Base-by-base conservation (phyloP, 345 rosid species). In the Populus davidiana region DNA sequence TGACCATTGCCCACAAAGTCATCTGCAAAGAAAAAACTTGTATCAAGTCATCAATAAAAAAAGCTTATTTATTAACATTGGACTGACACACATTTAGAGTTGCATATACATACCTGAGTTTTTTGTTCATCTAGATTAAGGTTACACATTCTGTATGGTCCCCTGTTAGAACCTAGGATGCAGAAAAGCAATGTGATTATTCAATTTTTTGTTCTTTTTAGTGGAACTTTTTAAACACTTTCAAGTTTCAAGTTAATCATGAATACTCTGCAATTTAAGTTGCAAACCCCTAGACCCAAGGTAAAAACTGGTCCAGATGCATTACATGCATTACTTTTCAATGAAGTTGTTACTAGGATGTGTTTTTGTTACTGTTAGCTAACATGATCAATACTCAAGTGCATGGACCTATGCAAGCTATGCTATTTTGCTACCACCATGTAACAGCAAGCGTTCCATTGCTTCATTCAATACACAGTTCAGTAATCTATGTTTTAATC, bases 1-100 rank as follows among this genome's bases (percentile, higher is more conserved):
- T 95, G 52, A 92, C 96, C 62, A 95, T 92, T 36, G 89, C 87
- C 99, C 99, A 95, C 91, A 93, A 85, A 59, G 98, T 95, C 90
- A 95, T 87, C 99, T 95, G 85, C 38, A 36, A 79, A 82, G 72
- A 50, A 33, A 77, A 81, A 74, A 56, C 27, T 27, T 21, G 71
- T 5, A 39, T 21, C 36, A 14, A 33, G 50, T 49, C 44, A 71
- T 77, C 44, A 77, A 62, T 66, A 64, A 25, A 69, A 33, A n/a
- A 66, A 70, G 23, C 61, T 72, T 25, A 5, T 27, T 20, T 62
- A 23, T 8, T 9, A 78, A n/a, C 38, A 33, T 54, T 52, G 67
- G 14, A 54, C 66, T 25, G 64, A 54, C 8, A 35, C 54, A 44
- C 21, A 50, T 43, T 31, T 69, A 63, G 70, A 35, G 62, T 21